Evolutionary conservation across 192 early-diverging fungal species (phyloP), one percentile per base, ranked within the genome.

Genomic region (Chytriomyces sp.): DNA sequence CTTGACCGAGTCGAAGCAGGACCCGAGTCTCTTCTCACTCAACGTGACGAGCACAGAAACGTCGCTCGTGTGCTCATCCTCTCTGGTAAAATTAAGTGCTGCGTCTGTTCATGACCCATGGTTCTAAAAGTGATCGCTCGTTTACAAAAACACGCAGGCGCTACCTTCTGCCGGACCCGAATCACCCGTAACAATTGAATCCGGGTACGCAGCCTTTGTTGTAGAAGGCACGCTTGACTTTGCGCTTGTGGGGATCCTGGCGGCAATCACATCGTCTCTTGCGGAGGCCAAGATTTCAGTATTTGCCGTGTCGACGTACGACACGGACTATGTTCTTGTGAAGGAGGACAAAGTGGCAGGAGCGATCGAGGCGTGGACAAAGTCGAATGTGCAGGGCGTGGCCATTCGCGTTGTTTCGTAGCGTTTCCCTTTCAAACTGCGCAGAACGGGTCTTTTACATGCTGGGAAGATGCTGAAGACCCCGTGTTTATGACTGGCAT

Each of bases 261-360:
- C 86, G 8, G 63, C 77, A 11, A 67, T 93, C 20, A 77, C 85
- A 1, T 77, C 81, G 6, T 85, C 88, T 1, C 72, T 93, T 45
- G 85, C 82, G 45, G 77, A 90, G 11, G 77, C 83, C 23, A 77
- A 67, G 8, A 87, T 93, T 26, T 87, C 90, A 0, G 84, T 93
- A 7, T 92, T 92, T 85, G 88, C 85, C 6, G 85, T 92, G 2
- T 88, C 88, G 45, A 92, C 91, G 0, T 93, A 82, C 65, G 90
- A 93, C 65, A 93, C 92, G 6, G 92, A 93, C 71, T 93, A 91
- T 77, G 81, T 93, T 5, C 69, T 71, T 53, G 69, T 71, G 23
- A 71, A 71, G 69, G 44, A 71, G 26, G 69, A 71, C 9, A 71
- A 71, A 26, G 5, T 23, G 9, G 49, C 50, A 6, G 69, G 18